Percentiles rank a stretch among this genome's conserved stretches.
phyloP scores from a whole-genome alignment of 768 basidiomycete species.

The Galerina marginata region DNA sequence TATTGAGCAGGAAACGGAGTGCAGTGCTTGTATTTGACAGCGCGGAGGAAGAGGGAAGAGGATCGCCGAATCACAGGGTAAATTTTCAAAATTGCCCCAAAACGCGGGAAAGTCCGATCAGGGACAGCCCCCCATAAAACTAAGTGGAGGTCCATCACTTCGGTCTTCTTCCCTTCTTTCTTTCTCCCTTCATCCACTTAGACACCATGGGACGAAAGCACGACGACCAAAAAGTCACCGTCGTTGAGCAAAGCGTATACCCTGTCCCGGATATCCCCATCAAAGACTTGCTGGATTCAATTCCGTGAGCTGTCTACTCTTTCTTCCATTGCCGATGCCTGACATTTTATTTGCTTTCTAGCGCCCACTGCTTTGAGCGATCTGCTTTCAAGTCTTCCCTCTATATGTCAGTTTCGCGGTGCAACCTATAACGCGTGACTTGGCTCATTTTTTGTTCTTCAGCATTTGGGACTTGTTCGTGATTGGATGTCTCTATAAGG shows the following conservation, averaged over 20 bases:
- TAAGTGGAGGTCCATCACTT: constrained; percentile 17
- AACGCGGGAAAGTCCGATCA: constrained; percentile 31
- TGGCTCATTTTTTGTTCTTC: constrained; percentile 8
- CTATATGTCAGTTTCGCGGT: constrained; percentile 65
- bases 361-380: constrained; percentile 89
- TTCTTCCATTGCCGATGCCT: constrained; percentile 5
- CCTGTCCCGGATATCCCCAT: constrained; percentile 84
- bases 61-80: no score
- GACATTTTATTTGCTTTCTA: constrained; percentile 30
- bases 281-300: constrained; percentile 83
- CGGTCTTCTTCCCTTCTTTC: constrained; percentile 14
- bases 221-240: constrained; percentile 35
- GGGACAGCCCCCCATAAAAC: constrained; percentile 32
- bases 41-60: no score
- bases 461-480: constrained; percentile 80
- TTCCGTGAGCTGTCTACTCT: constrained; percentile 64
- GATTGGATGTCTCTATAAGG: constrained; percentile 71
- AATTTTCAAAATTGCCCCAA: constrained; percentile 21
- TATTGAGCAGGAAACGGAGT: no score
- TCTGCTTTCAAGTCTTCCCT: constrained; percentile 79
- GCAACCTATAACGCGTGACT: not conserved
- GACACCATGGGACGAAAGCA: constrained; percentile 38
- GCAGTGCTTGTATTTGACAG: no score
- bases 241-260: constrained; percentile 62
- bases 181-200: constrained; percentile 12